A percentile compares a stretch with the other conserved stretches of the same genome.
Conservation (phyloP, 2,329 filamentous ascomycete genomes). For the Byssothecium circinans region DNA sequence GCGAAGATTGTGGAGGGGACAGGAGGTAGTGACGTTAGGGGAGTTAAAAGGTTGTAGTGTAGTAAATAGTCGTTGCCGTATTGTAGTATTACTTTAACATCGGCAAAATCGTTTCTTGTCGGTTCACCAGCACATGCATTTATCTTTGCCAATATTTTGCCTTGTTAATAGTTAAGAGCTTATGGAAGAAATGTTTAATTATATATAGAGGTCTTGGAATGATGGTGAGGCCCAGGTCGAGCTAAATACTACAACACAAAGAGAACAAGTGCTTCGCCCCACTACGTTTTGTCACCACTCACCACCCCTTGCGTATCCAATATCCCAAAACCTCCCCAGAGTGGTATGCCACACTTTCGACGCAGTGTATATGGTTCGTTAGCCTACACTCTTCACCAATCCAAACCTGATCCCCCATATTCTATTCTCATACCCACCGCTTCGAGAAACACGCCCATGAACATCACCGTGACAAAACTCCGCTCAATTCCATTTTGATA, state of each 20-base stretch:
- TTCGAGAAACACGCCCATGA: slow-evolving; percentile 51
- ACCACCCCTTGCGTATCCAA: slow-evolving; percentile 58
- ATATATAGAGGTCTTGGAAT: too few relatives aligned
- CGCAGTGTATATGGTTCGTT: slow-evolving; percentile 34
- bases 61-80: too few relatives aligned
- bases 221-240: too few relatives aligned
- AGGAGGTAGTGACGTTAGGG: slow-evolving; percentile 54
- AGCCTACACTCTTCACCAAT: not conserved
- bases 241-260: too few relatives aligned
- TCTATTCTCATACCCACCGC: slow-evolving; percentile 38
- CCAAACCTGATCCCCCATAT: not conserved
- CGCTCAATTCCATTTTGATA: slow-evolving; percentile 50
- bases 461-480: slow-evolving; percentile 55
- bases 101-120: too few relatives aligned
- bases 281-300: slow-evolving; percentile 46
- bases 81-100: too few relatives aligned
- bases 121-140: too few relatives aligned
- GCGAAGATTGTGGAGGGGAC: slow-evolving; percentile 59
- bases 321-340: slow-evolving; percentile 52
- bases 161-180: too few relatives aligned
- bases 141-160: too few relatives aligned
- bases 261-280: too few relatives aligned
- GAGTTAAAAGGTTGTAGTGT: slow-evolving; percentile 27
- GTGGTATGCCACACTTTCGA: slow-evolving; percentile 56
- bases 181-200: too few relatives aligned